A percentile compares a stretch with the other conserved stretches of the same genome.
phyloP scores from a whole-genome alignment of 2,329 filamentous ascomycete genomes.

The Purpureocillium lavendulum region DNA sequence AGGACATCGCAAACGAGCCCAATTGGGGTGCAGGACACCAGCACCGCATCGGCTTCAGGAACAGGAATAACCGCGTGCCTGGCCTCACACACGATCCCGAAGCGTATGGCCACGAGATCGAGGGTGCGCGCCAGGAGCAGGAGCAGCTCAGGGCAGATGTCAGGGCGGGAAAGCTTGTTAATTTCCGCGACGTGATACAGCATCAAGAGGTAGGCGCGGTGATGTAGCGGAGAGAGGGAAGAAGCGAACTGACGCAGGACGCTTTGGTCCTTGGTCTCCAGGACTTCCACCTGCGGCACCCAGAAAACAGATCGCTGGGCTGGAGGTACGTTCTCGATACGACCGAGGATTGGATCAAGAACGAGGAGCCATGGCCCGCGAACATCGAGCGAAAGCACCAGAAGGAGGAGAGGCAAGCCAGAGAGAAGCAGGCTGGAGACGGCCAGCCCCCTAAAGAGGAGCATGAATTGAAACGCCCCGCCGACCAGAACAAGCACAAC shows the following conservation, averaged over 20 bases:
- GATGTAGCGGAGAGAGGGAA: too few relatives aligned
- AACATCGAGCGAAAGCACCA: slow-evolving; percentile 25
- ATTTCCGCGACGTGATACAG: slow-evolving; percentile 26
- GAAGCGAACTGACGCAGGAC: too few relatives aligned
- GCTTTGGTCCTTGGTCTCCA: slow-evolving; percentile 14
- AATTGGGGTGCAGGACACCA: slow-evolving; percentile 28
- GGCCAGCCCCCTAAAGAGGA: slow-evolving; percentile 5
- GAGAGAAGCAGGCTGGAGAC: slow-evolving; percentile 5
- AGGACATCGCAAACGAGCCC: slow-evolving; percentile 32
- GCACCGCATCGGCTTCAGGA: slow-evolving; percentile 26
- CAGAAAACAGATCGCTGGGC: slow-evolving; percentile 32
- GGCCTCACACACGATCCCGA: slow-evolving; percentile 14
- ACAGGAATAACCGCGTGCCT: slow-evolving; percentile 24
- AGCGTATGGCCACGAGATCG: slow-evolving; percentile 3
- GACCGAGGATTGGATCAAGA: slow-evolving; percentile 40
- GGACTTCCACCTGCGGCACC: slow-evolving; percentile 33
- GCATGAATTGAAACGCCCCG: slow-evolving; percentile 10
- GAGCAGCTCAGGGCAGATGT: slow-evolving; percentile 4
- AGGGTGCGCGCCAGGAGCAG: slow-evolving; percentile 3
- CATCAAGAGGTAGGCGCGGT: slow-evolving; percentile 1
- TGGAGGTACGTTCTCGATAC: slow-evolving; percentile 42
- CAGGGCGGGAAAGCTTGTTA: slow-evolving; percentile 21
- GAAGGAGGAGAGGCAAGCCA: neutral
- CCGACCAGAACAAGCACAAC: slow-evolving; percentile 14
- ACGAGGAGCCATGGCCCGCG: slow-evolving; percentile 36